A percentile compares a stretch with the other conserved stretches of the same genome.
phyloP scores from a whole-genome alignment of 805 yeast genomes.

The Saccharomycopsis sp. region DNA sequence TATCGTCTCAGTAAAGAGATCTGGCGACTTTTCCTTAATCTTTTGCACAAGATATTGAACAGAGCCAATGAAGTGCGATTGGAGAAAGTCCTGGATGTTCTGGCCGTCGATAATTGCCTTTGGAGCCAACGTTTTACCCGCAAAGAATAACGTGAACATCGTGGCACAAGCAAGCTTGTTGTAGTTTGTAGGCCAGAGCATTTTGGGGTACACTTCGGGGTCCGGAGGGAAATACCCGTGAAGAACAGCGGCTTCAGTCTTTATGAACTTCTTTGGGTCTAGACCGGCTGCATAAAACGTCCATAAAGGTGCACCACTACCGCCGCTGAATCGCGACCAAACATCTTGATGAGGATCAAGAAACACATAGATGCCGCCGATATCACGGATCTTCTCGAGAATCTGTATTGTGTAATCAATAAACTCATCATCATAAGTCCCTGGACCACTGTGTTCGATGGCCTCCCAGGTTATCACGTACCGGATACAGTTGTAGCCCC shows the following conservation, averaged over 20 bases:
- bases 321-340: conserved; percentile 86
- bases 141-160: conserved; percentile 83
- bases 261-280: conserved; percentile 64
- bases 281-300: conserved; percentile 84
- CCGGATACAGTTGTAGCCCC: conserved; percentile 79
- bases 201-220: conserved; percentile 50
- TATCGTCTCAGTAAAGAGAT: conserved; percentile 42
- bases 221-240: conserved; percentile 50
- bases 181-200: conserved; percentile 93
- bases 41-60: conserved; percentile 40
- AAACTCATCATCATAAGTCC: conserved; percentile 68
- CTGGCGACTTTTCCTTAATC: conserved; percentile 37
- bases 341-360: conserved; percentile 92
- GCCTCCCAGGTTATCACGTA: conserved; percentile 89
- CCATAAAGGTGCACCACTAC: conserved; percentile 94
- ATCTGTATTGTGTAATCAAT: conserved; percentile 63
- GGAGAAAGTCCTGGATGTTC: conserved; percentile 75
- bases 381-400: conserved; percentile 45
- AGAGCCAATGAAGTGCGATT: conserved; percentile 52
- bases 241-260: conserved; percentile 72
- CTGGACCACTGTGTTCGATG: conserved; percentile 83
- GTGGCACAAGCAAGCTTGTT: conserved; percentile 64
- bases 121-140: conserved; percentile 74
- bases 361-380: conserved; percentile 73
- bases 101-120: conserved; percentile 60